phyloP scores from a whole-genome alignment of 768 basidiomycete genomes.

The Suillus luteus region DNA sequence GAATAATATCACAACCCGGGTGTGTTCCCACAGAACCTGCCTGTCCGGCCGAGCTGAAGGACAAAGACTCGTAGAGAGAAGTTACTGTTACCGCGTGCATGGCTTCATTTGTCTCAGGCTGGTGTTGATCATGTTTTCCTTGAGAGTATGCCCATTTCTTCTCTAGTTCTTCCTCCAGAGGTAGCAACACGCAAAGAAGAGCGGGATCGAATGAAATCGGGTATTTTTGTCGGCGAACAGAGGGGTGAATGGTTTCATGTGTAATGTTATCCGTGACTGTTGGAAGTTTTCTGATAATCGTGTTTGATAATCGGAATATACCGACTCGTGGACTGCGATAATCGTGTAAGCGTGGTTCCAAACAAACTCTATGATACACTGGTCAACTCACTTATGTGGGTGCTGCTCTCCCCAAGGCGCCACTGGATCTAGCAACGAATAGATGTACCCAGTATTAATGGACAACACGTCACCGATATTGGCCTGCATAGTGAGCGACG shows the following conservation, averaged over 20 bases:
- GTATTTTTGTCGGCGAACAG: constrained; percentile 45
- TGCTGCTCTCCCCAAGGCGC: constrained; percentile 61
- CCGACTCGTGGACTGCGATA: constrained; percentile 50
- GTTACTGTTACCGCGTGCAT: constrained; percentile 12
- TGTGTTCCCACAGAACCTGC: constrained; percentile 17
- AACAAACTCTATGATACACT: background rate
- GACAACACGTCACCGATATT: constrained; percentile 57
- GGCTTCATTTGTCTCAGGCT: constrained; percentile 14
- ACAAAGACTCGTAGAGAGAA: constrained; percentile 6
- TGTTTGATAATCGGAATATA: constrained; percentile 50
- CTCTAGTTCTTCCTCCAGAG: constrained; percentile 55
- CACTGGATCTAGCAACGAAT: constrained; percentile 49
- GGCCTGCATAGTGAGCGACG: constrained; percentile 39
- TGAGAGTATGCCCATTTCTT: constrained; percentile 47
- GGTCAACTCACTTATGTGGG: constrained; percentile 59
- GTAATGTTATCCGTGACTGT: constrained; percentile 45
- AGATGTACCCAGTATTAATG: constrained; percentile 56
- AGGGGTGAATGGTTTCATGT: constrained; percentile 62
- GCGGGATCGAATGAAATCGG: constrained; percentile 44
- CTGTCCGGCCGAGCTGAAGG: constrained; percentile 24
- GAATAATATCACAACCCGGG: constrained; percentile 24
- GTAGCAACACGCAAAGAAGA: constrained; percentile 45
- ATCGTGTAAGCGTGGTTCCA: background rate
- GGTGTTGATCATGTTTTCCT: constrained; percentile 18
- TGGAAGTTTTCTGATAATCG: constrained; percentile 51